Base-by-base conservation (phyloP, 2,329 filamentous ascomycete species). In the Alternaria postmessia region DNA sequence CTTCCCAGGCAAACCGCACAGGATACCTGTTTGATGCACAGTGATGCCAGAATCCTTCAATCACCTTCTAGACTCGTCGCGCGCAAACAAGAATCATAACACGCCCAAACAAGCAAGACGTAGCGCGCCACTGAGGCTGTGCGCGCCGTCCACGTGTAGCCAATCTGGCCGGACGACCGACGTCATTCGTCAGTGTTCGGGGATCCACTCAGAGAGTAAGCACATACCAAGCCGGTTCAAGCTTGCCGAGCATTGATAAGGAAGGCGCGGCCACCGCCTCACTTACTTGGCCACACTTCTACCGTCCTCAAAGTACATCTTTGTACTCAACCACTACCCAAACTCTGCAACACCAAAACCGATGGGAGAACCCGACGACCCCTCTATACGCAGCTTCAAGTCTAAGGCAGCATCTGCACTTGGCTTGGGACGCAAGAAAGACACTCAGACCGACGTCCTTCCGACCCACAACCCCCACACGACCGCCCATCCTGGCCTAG, bases 281-380 rank as follows among this genome's bases (percentile, higher is more conserved):
- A 71, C 63, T 70, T 61, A 42, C 43, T 48, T 53, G 56, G 51
- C 51, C 42, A 57, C 32, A 54, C 26, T 5, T 46, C 28, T 54
- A 52, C 43, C 51, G 46, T 53, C 30, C 20, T 53, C 51, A 51
- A 54, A 53, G 57, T 62, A 62, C 64, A 49, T 54, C 24, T 18
- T 44, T 60, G 63, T 65, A 66, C 65, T 61, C 54, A 44, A 36
- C 47, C 46, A 39, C 53, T 26, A 59, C 39, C 53, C 53, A 59
- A 54, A 57, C 32, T 39, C 58, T 61, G 60, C 44, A 43, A 62
- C 65, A 69, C 63, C 57, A 61, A 69, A 75, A 76, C 78, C 81
- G 82, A 86, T 86, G 84, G 84, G 84, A 84, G 81, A 85, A 81
- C 76, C 81, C 79, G 82, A 86, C 80, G 79, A 83, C 61, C 78